phyloP scores from a whole-genome alignment of 768 basidiomycete species.

The Gautieria morchelliformis region DNA sequence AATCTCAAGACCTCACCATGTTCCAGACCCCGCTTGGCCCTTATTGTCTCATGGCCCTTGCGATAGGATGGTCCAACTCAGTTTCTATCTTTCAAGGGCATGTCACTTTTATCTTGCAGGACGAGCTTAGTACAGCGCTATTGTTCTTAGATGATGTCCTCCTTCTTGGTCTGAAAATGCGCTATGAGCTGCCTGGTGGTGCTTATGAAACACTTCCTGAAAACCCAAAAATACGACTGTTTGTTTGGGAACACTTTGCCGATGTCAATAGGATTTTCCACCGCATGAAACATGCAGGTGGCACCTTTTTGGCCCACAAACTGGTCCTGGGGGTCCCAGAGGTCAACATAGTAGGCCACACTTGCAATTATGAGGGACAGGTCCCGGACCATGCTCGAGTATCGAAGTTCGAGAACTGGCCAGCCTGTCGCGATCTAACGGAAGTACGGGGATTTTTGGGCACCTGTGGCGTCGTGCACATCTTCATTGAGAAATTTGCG shows the following conservation, averaged over 20 bases:
- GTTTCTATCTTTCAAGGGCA: conserved; percentile 32
- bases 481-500: no score
- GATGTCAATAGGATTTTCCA: conserved; percentile 28
- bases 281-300: no score
- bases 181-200: conserved; percentile 21
- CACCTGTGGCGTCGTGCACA: conserved; percentile 13
- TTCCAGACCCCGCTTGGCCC: conserved; percentile 28
- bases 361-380: no score
- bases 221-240: conserved; percentile 27
- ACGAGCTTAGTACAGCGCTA: conserved; percentile 26
- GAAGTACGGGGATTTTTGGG: conserved; percentile 21
- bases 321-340: conserved; percentile 19
- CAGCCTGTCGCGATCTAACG: conserved; percentile 8
- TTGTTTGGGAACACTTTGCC: conserved; percentile 23
- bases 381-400: no score
- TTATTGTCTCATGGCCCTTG: conserved; percentile 20
- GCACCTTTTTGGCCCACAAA: conserved; percentile 31
- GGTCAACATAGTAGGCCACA: conserved; percentile 21
- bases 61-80: conserved; percentile 34
- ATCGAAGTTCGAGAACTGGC: no score
- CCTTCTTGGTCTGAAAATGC: conserved; percentile 22
- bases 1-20: conserved; percentile 29
- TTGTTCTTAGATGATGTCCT: conserved; percentile 33
- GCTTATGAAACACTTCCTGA: conserved; percentile 25
- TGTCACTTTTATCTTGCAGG: conserved; percentile 26